Evolutionary conservation across 768 basidiomycete species (phyloP).

Genomic region (Tulasnella sp.): DNA sequence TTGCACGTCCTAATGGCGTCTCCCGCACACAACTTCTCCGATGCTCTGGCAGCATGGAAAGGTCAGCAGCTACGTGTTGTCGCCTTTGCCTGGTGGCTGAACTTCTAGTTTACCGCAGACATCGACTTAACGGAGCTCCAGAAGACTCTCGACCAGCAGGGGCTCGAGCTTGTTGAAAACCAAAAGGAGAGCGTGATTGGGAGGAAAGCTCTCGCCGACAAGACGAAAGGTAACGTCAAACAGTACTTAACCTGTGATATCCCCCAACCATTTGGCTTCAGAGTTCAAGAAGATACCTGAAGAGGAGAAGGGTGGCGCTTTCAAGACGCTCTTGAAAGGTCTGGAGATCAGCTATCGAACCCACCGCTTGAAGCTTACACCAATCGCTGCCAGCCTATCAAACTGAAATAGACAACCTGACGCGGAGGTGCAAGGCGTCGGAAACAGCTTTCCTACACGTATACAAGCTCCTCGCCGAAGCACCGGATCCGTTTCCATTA

Average conservation of each 20-base stretch:
- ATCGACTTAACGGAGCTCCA: slow-evolving; percentile 85
- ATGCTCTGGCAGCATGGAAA: slow-evolving; percentile 85
- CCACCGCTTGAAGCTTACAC: too few relatives aligned
- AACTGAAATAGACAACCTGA: slow-evolving; percentile 84
- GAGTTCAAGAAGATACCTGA: slow-evolving; percentile 97
- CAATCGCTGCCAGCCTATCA: slow-evolving; percentile 10
- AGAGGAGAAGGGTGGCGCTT: slow-evolving; percentile 70
- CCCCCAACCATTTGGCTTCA: slow-evolving; percentile 23
- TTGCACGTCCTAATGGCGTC: slow-evolving; percentile 18
- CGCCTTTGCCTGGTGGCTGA: not conserved
- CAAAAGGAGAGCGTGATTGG: slow-evolving; percentile 96
- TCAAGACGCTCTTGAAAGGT: slow-evolving; percentile 89
- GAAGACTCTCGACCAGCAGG: slow-evolving; percentile 84
- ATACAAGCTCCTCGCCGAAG: slow-evolving; percentile 93
- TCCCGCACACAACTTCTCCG: slow-evolving; percentile 79
- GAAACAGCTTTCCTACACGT: slow-evolving; percentile 96
- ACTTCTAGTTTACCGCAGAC: slow-evolving; percentile 32
- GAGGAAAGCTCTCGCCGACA: slow-evolving; percentile 86
- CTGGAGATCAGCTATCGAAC: slow-evolving; percentile 15
- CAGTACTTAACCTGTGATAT: not conserved
- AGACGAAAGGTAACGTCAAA: slow-evolving; percentile 71
- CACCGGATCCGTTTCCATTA: slow-evolving; percentile 93
- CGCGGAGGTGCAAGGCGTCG: slow-evolving; percentile 79
- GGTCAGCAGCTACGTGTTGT: slow-evolving; percentile 38
- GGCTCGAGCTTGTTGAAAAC: slow-evolving; percentile 92